phyloP scores from a whole-genome alignment of 768 basidiomycete genomes.

The Rhizopogon roseolus region DNA sequence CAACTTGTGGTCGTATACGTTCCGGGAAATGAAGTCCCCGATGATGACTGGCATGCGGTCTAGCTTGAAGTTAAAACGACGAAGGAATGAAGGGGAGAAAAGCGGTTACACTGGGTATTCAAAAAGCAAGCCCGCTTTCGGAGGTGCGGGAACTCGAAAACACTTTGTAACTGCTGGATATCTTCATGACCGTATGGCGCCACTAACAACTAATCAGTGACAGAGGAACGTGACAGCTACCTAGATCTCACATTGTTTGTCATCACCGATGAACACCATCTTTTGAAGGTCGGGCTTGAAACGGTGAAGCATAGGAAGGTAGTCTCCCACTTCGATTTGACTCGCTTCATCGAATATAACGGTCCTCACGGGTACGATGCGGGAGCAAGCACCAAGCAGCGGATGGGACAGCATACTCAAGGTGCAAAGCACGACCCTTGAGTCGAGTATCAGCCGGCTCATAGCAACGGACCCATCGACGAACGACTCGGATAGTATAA shows the following conservation, averaged over 20 bases:
- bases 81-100: neutral
- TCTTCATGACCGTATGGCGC: conserved; percentile 77
- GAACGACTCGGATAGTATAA: conserved; percentile 36
- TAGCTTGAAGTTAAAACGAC: conserved; percentile 22
- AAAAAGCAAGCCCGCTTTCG: conserved; percentile 44
- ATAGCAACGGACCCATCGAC: conserved; percentile 8
- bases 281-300: conserved; percentile 24
- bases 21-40: conserved; percentile 62
- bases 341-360: conserved; percentile 45
- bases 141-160: conserved; percentile 71
- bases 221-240: neutral
- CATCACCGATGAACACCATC: conserved; percentile 36
- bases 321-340: conserved; percentile 39
- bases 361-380: conserved; percentile 28
- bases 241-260: conserved; percentile 32
- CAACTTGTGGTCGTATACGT: conserved; percentile 58
- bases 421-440: conserved; percentile 41
- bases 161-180: conserved; percentile 56
- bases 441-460: conserved; percentile 20
- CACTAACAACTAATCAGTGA: conserved; percentile 36
- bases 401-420: conserved; percentile 39
- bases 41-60: conserved; percentile 82
- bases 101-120: conserved; percentile 64
- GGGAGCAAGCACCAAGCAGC: conserved; percentile 8
- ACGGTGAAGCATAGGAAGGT: conserved; percentile 28